Evolutionary conservation across 1,284 basidiomycete genomes (phyloP).

Genomic region (Pholiota adiposa): DNA sequence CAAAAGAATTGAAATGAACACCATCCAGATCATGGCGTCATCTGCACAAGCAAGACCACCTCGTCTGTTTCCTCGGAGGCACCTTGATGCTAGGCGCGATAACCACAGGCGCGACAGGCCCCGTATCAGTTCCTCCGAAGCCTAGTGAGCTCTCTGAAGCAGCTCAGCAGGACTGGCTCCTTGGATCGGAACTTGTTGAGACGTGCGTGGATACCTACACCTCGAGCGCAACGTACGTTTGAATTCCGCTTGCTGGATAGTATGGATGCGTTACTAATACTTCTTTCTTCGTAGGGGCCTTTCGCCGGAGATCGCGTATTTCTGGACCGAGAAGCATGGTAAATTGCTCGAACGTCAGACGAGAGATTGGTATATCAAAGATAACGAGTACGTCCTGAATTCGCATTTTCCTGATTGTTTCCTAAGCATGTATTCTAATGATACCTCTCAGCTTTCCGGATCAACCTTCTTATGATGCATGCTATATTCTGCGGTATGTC

Average conservation of each 20-base stretch:
- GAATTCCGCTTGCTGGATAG: not conserved
- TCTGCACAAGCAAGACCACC: slow-evolving; percentile 92
- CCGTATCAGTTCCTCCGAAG: slow-evolving; percentile 59
- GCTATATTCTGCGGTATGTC: slow-evolving; percentile 83
- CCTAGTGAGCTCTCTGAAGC: slow-evolving; percentile 49
- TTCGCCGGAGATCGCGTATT: slow-evolving; percentile 85
- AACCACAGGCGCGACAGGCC: slow-evolving; percentile 49
- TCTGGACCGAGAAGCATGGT: slow-evolving; percentile 58
- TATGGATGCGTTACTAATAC: not conserved
- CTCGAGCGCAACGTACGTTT: slow-evolving; percentile 69
- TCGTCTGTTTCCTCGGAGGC: slow-evolving; percentile 95
- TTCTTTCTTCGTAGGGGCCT: slow-evolving; percentile 70
- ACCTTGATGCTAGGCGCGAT: slow-evolving; percentile 90
- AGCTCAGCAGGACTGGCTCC: slow-evolving; percentile 76
- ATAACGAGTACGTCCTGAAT: slow-evolving; percentile 47
- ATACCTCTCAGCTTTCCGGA: slow-evolving; percentile 44
- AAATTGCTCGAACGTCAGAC: slow-evolving; percentile 34
- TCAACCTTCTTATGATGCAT: slow-evolving; percentile 74
- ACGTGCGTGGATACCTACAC: slow-evolving; percentile 84
- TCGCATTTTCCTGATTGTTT: slow-evolving; percentile 1
- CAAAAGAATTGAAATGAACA: slow-evolving; percentile 56
- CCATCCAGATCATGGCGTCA: slow-evolving; percentile 77
- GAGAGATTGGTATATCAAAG: slow-evolving; percentile 90
- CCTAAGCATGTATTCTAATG: not conserved
- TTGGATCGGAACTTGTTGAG: slow-evolving; percentile 76